phyloP scores from a whole-genome alignment of 1,139 yeast species.

The Williopsis jadinii region DNA sequence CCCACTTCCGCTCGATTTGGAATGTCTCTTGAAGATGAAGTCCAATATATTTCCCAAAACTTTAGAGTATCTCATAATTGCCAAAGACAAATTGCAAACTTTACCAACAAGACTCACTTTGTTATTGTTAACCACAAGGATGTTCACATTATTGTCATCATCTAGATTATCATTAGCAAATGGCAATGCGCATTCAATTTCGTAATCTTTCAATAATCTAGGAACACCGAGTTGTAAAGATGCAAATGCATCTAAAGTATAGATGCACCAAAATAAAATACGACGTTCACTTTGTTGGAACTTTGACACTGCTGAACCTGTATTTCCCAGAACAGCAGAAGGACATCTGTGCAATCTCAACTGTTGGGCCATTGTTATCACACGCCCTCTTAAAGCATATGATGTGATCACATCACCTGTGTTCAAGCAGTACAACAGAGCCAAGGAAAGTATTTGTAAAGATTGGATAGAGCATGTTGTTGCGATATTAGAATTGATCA shows the following conservation, averaged over 20 bases:
- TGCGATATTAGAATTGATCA: slow-evolving; percentile 41
- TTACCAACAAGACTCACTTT: slow-evolving; percentile 60
- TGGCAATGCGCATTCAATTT: slow-evolving; percentile 82
- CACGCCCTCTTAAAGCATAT: slow-evolving; percentile 69
- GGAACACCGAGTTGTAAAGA: slow-evolving; percentile 80
- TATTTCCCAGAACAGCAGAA: slow-evolving; percentile 61
- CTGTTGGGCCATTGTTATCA: slow-evolving; percentile 81
- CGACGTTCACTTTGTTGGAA: slow-evolving; percentile 78
- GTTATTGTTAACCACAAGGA: slow-evolving; percentile 51
- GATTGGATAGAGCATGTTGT: slow-evolving; percentile 59
- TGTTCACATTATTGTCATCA: slow-evolving; percentile 41
- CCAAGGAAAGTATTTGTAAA: slow-evolving; percentile 60
- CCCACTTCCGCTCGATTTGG: slow-evolving; percentile 26
- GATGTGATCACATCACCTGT: slow-evolving; percentile 70
- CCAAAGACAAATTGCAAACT: slow-evolving; percentile 54
- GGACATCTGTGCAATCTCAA: slow-evolving; percentile 83
- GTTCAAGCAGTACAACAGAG: slow-evolving; percentile 64
- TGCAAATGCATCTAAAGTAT: slow-evolving; percentile 69
- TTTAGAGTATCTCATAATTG: slow-evolving; percentile 63
- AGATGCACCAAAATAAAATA: slow-evolving; percentile 78
- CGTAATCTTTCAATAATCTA: slow-evolving; percentile 67
- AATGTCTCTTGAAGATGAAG: slow-evolving; percentile 47
- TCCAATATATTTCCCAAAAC: slow-evolving; percentile 72
- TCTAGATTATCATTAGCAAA: slow-evolving; percentile 47
- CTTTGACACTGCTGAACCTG: slow-evolving; percentile 48